Percentiles rank a stretch among this genome's conserved stretches.
These are phyloP conservation scores for Claviceps sp. DNA, from an alignment of 2,329 filamentous ascomycete species.

Conservation along the genomic window DNA sequence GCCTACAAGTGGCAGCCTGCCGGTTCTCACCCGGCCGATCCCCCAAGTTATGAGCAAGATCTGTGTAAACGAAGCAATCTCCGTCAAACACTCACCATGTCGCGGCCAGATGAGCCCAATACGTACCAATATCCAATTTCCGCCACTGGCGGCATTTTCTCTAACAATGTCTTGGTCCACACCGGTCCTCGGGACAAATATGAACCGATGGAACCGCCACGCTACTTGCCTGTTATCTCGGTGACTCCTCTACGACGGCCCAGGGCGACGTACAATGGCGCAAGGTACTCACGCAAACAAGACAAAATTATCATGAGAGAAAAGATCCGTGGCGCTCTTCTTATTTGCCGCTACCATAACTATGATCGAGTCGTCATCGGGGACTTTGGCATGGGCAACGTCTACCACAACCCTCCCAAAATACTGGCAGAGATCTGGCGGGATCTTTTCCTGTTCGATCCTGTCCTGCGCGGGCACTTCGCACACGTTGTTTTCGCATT, in stretches of 20 bases:
- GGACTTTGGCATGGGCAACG: conserved; percentile 51
- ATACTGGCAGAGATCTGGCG: conserved; percentile 54
- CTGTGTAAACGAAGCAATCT: conserved; percentile 64
- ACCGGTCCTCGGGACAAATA: conserved; percentile 56
- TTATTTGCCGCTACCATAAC: conserved; percentile 52
- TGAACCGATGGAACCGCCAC: conserved; percentile 40
- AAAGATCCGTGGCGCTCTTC: conserved; percentile 58
- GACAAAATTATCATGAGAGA: conserved; percentile 60
- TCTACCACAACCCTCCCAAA: conserved; percentile 49
- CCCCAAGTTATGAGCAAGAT: conserved; percentile 43
- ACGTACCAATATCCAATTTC: conserved; percentile 57
- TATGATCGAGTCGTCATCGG: conserved; percentile 47
- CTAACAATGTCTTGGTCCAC: conserved; percentile 58
- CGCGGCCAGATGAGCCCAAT: conserved; percentile 33
- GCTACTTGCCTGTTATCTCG: conserved; percentile 54
- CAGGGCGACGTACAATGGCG: conserved; percentile 55
- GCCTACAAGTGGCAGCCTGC: conserved; percentile 66
- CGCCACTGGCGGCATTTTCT: conserved; percentile 55
- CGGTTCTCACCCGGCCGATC: conserved; percentile 64
- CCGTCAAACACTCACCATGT: conserved; percentile 51
- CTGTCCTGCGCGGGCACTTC: conserved; percentile 49
- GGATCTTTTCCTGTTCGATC: conserved; percentile 49
- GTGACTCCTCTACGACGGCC: conserved; percentile 60
- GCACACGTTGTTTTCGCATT: conserved; percentile 51
- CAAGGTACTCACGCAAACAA: conserved; percentile 56